Evolutionary conservation across 148 eudicot species (phyloP), one percentile per base, ranked within the genome.

Genomic region (Linanthus parryae): DNA sequence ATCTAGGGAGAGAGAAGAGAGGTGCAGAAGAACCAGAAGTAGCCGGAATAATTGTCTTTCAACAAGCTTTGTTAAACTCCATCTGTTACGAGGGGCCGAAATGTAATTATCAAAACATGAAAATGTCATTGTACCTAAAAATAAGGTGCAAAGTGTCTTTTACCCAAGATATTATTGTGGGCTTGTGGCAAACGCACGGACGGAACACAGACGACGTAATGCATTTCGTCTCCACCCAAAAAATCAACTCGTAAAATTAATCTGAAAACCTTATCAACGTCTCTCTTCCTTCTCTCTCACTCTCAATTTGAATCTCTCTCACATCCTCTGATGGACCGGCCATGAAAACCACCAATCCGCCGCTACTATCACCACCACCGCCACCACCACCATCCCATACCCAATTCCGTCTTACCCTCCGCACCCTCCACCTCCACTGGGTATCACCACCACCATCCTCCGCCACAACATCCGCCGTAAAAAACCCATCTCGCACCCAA

Each of bases 311-410:
- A 50, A 35, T 29, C 61, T 25, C 35, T 3, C 40, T 40, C 47
- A 21, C 12, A 0, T 22, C 41, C 40, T 24, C 63, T 30, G 41
- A 75, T 82, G 81, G 82, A 65, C 52, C 38, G 61, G 66, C 46
- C 52, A 82, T 83, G 85, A 78, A 65, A 65, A 45, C 77, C 16
- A 64, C 21, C 28, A 57, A 54, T 15, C 56, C 66, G 16, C 37
- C 45, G 2, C 53, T 52, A 12, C 35, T 43, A 48, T 18, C 53
- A 24, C 22, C 30, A 9, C 20, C 61, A 31, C 20, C 49, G 8
- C 46, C 38, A 2, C 49, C 64, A 23, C 30, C 65, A 29, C 17
- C 67, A 20, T 4, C 57, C 27, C 16, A 65, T 3, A 25, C 29
- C 29, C 59, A 18, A 22, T n/a, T 31, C 63, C 63, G 58, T 28